A percentile compares a stretch with the other conserved stretches of the same genome.
phyloP scores from a whole-genome alignment of 2,329 filamentous ascomycete species.

The Gremmenia infestans region DNA sequence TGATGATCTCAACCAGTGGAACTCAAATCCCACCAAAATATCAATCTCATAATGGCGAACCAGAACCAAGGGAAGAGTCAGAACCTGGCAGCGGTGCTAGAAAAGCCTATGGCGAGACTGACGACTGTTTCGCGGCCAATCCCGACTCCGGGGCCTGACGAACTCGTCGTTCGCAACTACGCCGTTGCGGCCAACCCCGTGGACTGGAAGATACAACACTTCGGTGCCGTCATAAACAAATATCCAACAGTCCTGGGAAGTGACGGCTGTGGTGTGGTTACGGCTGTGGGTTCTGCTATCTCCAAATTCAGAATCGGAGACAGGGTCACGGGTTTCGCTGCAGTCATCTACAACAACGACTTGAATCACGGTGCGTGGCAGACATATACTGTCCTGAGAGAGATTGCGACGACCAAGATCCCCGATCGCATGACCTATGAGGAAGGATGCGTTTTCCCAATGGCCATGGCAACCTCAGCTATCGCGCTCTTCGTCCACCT shows the following conservation, averaged over 20 bases:
- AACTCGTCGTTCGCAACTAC: conserved; percentile 32
- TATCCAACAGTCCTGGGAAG: conserved; percentile 36
- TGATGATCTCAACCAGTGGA: neutral
- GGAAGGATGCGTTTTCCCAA: conserved; percentile 27
- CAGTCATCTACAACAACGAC: conserved; percentile 39
- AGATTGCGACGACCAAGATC: conserved; percentile 34
- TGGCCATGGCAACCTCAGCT: conserved; percentile 19
- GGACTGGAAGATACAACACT: conserved; percentile 35
- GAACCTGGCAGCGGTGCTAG: conserved; percentile 18
- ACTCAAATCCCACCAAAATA: neutral
- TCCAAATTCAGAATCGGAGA: conserved; percentile 22
- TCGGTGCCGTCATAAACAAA: conserved; percentile 3
- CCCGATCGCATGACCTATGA: conserved; percentile 24
- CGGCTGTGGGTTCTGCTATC: conserved; percentile 12
- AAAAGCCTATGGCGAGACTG: conserved; percentile 29
- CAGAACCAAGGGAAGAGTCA: neutral
- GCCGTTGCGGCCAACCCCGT: conserved; percentile 36
- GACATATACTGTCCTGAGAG: conserved; percentile 38
- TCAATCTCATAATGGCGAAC: neutral
- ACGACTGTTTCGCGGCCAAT: conserved; percentile 34
- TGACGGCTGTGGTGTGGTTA: conserved; percentile 15
- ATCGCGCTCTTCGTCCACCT: conserved; percentile 10
- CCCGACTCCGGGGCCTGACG: conserved; percentile 24
- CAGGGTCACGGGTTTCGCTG: conserved; percentile 39
- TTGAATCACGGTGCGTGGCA: conserved; percentile 36